Conservation (phyloP, 2,329 filamentous ascomycete species). For the Fusarium torulosum region DNA sequence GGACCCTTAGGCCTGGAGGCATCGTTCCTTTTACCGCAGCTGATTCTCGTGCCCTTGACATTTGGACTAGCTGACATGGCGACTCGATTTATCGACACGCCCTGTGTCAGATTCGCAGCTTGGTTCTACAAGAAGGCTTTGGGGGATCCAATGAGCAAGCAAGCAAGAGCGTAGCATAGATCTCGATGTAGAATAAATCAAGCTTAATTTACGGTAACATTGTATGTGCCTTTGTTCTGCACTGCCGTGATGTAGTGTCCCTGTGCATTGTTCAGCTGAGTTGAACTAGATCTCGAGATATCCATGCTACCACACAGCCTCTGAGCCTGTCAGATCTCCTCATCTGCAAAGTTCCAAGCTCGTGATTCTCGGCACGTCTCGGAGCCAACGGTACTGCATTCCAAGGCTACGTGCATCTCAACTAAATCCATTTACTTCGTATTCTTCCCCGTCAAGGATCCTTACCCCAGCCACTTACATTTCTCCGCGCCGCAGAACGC, state of each 20-base stretch:
- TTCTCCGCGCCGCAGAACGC: not conserved
- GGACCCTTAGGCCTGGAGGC: conserved; percentile 73
- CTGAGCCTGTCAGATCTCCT: not conserved
- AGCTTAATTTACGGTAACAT: conserved; percentile 25
- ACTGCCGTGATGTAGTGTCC: not conserved
- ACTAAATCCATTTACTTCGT: conserved; percentile 8
- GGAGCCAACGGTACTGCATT: not conserved
- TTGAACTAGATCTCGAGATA: conserved; percentile 3
- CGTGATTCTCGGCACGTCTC: conserved; percentile 16
- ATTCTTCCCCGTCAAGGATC: conserved; percentile 4
- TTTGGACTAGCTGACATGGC: conserved; percentile 69
- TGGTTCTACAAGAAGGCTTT: conserved; percentile 67
- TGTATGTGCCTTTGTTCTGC: conserved; percentile 10
- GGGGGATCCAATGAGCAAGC: conserved; percentile 29
- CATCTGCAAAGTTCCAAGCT: not conserved
- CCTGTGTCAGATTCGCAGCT: conserved; percentile 67
- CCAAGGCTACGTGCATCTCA: not conserved
- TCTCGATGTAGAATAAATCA: conserved; percentile 21
- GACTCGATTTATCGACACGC: conserved; percentile 69
- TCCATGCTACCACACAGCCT: not conserved
- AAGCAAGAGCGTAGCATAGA: conserved; percentile 33
- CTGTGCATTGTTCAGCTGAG: not conserved
- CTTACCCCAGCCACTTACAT: conserved; percentile 5
- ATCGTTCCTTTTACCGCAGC: conserved; percentile 69
- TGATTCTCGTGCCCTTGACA: conserved; percentile 71